Evolutionary conservation across 2,329 filamentous ascomycete species (phyloP).

Genomic region (Rutstroemia sp.): DNA sequence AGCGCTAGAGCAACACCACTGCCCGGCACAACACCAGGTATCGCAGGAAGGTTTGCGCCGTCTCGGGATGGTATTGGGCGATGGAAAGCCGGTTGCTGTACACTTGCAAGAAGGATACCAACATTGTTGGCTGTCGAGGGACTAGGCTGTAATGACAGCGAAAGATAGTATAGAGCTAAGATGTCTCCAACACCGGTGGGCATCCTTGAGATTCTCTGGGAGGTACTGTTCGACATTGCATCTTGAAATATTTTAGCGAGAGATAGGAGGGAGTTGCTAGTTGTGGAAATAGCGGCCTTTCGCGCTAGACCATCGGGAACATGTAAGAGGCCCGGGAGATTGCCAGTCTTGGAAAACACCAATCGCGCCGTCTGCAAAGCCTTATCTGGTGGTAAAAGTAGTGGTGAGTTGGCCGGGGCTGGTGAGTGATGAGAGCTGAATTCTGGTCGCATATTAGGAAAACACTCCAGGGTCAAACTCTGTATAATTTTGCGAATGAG

Average conservation of each 20-base stretch:
- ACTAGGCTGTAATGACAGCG: slow-evolving; percentile 86
- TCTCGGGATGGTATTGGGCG: slow-evolving; percentile 27
- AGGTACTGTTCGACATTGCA: slow-evolving; percentile 63
- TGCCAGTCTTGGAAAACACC: slow-evolving; percentile 69
- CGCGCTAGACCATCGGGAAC: slow-evolving; percentile 64
- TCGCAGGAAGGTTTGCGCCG: slow-evolving; percentile 35
- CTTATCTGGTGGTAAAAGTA: slow-evolving; percentile 75
- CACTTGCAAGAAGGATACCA: slow-evolving; percentile 89
- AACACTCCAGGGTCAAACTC: slow-evolving; percentile 50
- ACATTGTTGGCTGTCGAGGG: slow-evolving; percentile 98
- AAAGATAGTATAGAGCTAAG: slow-evolving; percentile 89
- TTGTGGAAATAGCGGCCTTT: slow-evolving; percentile 81
- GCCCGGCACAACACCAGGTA: slow-evolving; percentile 76
- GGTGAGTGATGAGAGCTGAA: slow-evolving; percentile 11
- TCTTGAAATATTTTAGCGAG: slow-evolving; percentile 98
- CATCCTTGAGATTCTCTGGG: slow-evolving; percentile 47
- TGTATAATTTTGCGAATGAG: slow-evolving; percentile 72
- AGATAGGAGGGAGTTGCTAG: slow-evolving; percentile 90
- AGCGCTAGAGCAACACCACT: slow-evolving; percentile 84
- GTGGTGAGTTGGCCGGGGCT: slow-evolving; percentile 36
- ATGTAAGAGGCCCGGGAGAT: slow-evolving; percentile 71
- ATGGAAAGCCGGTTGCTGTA: slow-evolving; percentile 59
- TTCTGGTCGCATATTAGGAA: slow-evolving; percentile 30
- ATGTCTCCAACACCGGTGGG: slow-evolving; percentile 84
- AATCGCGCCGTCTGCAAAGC: slow-evolving; percentile 76